phyloP scores from a whole-genome alignment of 1,284 basidiomycete species.

The Calocybe gambosa region DNA sequence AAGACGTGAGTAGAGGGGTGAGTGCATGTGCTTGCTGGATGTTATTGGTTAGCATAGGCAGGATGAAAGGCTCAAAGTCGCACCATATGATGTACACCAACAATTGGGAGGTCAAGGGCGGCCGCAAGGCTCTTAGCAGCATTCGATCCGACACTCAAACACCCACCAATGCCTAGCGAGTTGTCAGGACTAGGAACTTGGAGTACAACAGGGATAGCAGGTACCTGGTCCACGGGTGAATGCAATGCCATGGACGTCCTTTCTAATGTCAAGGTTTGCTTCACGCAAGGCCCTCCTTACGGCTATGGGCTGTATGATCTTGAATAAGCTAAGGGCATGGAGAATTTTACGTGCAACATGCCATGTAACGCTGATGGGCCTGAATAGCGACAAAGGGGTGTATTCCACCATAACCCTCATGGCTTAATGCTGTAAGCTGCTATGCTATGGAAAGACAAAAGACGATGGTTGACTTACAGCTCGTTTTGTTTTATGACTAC shows the following conservation, averaged over 20 bases:
- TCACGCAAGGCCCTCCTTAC: conserved; percentile 63
- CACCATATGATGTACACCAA: conserved; percentile 95
- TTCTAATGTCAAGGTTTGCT: conserved; percentile 47
- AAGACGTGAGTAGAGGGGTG: conserved; percentile 72
- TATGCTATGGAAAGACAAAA: background rate
- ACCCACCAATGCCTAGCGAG: conserved; percentile 65
- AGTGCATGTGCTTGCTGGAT: conserved; percentile 89
- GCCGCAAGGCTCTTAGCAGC: conserved; percentile 81
- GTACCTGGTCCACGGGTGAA: conserved; percentile 86
- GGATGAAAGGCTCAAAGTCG: conserved; percentile 14
- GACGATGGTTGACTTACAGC: conserved; percentile 33
- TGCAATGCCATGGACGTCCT: conserved; percentile 79
- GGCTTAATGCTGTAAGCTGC: conserved; percentile 32
- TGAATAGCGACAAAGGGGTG: conserved; percentile 74
- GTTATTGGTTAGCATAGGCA: conserved; percentile 2
- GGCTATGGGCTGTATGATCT: conserved; percentile 58
- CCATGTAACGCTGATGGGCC: conserved; percentile 75
- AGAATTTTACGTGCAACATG: conserved; percentile 18
- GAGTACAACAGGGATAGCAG: conserved; percentile 7
- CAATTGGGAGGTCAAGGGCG: conserved; percentile 67
- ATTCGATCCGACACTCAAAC: conserved; percentile 71
- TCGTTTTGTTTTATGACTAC: conserved; percentile 76
- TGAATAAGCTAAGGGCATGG: background rate
- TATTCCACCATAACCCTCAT: conserved; percentile 74
- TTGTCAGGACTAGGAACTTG: conserved; percentile 2